These are phyloP conservation scores for Microglena sp. DNA, from an alignment of 139 green algal genomes.

Conservation along the genomic window DNA sequence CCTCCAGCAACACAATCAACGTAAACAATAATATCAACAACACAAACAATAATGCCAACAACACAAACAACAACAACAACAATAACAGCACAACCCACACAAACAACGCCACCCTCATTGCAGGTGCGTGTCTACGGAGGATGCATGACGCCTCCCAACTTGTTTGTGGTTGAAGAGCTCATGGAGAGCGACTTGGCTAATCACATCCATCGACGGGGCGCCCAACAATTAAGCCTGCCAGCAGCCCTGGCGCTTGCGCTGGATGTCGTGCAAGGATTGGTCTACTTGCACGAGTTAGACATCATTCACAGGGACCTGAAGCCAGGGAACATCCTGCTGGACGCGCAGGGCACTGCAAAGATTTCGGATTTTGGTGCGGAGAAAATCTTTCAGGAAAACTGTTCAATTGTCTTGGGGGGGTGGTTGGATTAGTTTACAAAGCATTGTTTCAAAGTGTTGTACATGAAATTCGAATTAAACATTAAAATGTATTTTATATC, in stretches of 20 bases:
- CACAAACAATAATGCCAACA: no score
- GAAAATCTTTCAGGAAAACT: neutral
- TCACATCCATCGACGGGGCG: constrained; percentile 5
- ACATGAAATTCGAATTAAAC: no score
- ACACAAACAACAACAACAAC: no score
- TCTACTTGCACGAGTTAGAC: constrained; percentile 13
- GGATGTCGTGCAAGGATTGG: constrained; percentile 3
- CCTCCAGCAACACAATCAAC: no score
- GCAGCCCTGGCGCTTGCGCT: neutral
- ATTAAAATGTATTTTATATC: no score
- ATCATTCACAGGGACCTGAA: constrained; percentile 16
- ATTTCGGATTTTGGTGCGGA: constrained; percentile 34
- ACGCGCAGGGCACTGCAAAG: constrained; percentile 25
- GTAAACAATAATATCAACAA: no score
- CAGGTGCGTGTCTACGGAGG: constrained; percentile 32
- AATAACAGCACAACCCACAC: no score
- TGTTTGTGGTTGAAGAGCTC: constrained; percentile 35
- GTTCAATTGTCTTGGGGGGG: no score
- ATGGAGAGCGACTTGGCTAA: constrained; percentile 3
- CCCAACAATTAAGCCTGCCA: neutral
- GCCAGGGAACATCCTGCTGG: constrained; percentile 58
- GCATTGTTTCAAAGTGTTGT: no score
- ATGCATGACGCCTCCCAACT: constrained; percentile 11
- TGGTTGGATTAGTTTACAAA: no score
- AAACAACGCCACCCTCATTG: no score